These are phyloP conservation scores for Hymenoscyphus salicellus DNA, from an alignment of 2,329 filamentous ascomycete genomes.

Conservation along the genomic window DNA sequence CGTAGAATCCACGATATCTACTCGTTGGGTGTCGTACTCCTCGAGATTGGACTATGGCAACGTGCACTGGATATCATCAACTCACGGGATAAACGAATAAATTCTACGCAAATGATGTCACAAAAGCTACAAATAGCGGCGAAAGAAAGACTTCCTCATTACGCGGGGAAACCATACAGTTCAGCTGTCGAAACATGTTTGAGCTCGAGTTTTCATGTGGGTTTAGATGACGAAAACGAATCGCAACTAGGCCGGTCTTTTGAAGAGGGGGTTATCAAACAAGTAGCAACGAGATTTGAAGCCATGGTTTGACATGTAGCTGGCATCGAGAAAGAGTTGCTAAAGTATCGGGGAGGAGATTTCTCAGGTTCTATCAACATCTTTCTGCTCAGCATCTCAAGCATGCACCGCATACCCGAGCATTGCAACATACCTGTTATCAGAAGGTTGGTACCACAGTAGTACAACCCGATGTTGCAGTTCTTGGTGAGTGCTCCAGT, in stretches of 20 bases:
- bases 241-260: background rate
- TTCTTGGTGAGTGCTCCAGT: too few relatives aligned
- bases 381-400: too few relatives aligned
- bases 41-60: background rate
- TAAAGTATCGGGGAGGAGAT: too few relatives aligned
- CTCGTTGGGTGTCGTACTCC: background rate
- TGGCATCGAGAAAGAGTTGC: too few relatives aligned
- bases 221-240: background rate
- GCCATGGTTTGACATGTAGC: too few relatives aligned
- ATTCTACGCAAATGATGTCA: background rate
- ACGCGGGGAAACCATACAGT: background rate
- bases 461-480: too few relatives aligned
- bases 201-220: background rate
- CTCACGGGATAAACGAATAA: background rate
- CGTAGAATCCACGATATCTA: constrained; percentile 1
- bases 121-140: background rate
- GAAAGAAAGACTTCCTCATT: background rate
- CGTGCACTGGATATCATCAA: background rate
- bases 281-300: too few relatives aligned
- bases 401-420: too few relatives aligned
- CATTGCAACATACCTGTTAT: too few relatives aligned
- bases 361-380: too few relatives aligned
- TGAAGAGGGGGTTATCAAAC: too few relatives aligned
- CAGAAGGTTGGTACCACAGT: too few relatives aligned
- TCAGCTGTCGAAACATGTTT: background rate